Conservation (phyloP, 306 rosid genomes). For the Corylus americana region DNA sequence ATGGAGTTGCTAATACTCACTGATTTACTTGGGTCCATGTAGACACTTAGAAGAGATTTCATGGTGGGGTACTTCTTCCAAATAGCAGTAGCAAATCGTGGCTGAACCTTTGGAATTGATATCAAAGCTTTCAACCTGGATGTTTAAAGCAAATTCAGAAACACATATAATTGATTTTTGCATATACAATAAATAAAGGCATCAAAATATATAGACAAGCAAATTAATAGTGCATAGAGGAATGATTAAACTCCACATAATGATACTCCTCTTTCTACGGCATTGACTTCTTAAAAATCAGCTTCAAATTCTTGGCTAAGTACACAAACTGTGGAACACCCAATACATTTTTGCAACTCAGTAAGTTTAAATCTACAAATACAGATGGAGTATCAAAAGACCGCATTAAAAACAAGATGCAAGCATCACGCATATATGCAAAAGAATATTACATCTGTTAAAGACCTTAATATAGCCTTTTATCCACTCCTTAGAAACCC, state of each 20-base stretch:
- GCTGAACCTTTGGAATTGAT: slow-evolving; percentile 93
- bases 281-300: neutral
- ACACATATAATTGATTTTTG: slow-evolving; percentile 2
- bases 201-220: neutral
- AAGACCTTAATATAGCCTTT: too few relatives aligned
- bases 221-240: neutral
- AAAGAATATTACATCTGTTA: too few relatives aligned
- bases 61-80: slow-evolving; percentile 89
- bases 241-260: neutral
- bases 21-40: slow-evolving; percentile 75
- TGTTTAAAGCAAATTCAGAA: slow-evolving; percentile 32
- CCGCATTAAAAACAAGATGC: too few relatives aligned
- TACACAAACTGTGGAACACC: neutral
- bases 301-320: neutral
- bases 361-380: neutral
- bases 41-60: slow-evolving; percentile 78
- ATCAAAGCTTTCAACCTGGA: slow-evolving; percentile 92
- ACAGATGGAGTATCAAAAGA: too few relatives aligned
- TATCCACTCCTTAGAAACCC: too few relatives aligned
- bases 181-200: neutral
- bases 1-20: slow-evolving; percentile 42
- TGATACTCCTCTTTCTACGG: neutral
- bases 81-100: slow-evolving; percentile 86
- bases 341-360: neutral
- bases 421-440: too few relatives aligned